Percentiles rank a stretch among this genome's conserved stretches.
phyloP scores from a whole-genome alignment of 306 rosid species.

The Rubus idaeus region DNA sequence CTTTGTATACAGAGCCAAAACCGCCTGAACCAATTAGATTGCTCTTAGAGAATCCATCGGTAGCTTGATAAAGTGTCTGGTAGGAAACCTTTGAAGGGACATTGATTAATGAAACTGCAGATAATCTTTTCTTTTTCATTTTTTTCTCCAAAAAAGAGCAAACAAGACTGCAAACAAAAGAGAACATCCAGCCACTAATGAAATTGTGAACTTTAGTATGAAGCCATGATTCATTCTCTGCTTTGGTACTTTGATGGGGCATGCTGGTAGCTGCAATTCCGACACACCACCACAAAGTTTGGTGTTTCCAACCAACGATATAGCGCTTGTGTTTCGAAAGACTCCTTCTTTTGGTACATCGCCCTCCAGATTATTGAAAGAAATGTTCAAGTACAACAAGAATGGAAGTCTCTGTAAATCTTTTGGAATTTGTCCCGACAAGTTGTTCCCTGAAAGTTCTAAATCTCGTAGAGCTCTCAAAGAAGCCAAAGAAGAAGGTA shows the following conservation, averaged over 20 bases:
- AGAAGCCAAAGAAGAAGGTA: not conserved
- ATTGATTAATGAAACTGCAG: not conserved
- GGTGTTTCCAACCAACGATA: slow-evolving; percentile 8
- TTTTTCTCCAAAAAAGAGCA: not conserved
- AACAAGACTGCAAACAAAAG: not conserved
- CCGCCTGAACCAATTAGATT: slow-evolving; percentile 39
- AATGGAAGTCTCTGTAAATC: slow-evolving; percentile 8
- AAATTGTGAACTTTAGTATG: slow-evolving; percentile 13
- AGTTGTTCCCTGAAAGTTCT: slow-evolving; percentile 34
- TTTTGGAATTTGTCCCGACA: slow-evolving; percentile 37
- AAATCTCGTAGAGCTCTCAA: slow-evolving; percentile 23
- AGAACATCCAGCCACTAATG: not conserved
- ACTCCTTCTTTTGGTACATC: slow-evolving; percentile 42
- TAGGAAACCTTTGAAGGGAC: not conserved
- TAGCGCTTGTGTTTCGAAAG: slow-evolving; percentile 27
- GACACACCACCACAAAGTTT: slow-evolving; percentile 26
- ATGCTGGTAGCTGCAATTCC: slow-evolving; percentile 26
- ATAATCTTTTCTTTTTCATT: not conserved
- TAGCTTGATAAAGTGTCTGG: slow-evolving; percentile 18
- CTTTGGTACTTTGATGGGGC: not conserved
- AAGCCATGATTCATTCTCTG: not conserved
- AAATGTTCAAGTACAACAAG: slow-evolving; percentile 33
- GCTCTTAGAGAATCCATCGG: slow-evolving; percentile 12
- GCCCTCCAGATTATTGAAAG: slow-evolving; percentile 42
- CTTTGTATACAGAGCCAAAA: slow-evolving; percentile 41